Evolutionary conservation across 1,139 yeast species (phyloP), one percentile per base, ranked within the genome.

Genomic region (Debaryomyces sp.): DNA sequence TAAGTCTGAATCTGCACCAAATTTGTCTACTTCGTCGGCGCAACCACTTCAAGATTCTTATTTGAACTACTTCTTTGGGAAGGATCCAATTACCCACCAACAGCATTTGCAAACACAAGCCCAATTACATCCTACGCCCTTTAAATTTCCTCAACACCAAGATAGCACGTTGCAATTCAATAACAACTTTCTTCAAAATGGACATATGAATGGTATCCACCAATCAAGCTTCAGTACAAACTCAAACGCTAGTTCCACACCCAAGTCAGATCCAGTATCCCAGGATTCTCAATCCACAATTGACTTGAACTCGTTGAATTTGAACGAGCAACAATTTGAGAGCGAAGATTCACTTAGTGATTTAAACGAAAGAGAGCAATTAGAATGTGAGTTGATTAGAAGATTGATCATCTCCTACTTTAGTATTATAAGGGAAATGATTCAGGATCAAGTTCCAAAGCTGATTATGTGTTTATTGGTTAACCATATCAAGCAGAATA

Each of bases 391-490:
- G 66, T 80, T 95, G 55, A 95, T 95, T 60, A 82, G 96, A 58
- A 80, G 97, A 59, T 78, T 95, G 60, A 94, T 95, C 53, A 81
- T 87, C 15, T 91, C 97, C 0, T 95, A 95, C 67, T 95, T 95
- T 64, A 82, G 88, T 23, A 92, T 95, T 58, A 89, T 95, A 23
- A 81, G 98, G 53, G 97, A 95, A 70, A 88, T 92, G 77, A 86
- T 95, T 51, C 96, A 91, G 67, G 99, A 95, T 69, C 99, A 92
- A 71, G 96, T 95, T 44, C 99, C 99, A 42, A 95, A 95, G 67
- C 95, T 96, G 10, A 89, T 94, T 58, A 95, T 95, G 99, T 96
- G 97, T 62, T 73, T 94, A 50, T 78, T 95, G 59, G 99, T 95
- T 23, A 92, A 95, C 70, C 87, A 79, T 67, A 83, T 87, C 53